Percentiles rank a stretch among this genome's conserved stretches.
These are phyloP conservation scores for Gastrolobium villosum DNA, from an alignment of 306 rosid species.

Conservation along the genomic window DNA sequence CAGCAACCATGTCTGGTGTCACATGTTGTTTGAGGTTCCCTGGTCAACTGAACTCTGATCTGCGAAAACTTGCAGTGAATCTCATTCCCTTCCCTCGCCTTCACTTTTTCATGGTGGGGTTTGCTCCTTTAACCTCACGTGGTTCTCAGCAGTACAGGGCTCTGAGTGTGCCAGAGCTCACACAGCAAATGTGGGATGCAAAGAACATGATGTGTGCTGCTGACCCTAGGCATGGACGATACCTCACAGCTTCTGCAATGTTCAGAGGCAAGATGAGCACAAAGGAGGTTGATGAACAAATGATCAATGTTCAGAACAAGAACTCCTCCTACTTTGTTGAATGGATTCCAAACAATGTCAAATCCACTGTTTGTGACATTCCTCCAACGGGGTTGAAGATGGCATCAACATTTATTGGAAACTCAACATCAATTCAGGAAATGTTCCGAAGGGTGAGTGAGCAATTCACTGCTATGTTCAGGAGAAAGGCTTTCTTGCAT, in stretches of 20 bases:
- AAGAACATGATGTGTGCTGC: slow-evolving; percentile 77
- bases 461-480: slow-evolving; percentile 58
- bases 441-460: slow-evolving; percentile 57
- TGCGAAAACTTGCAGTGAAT: slow-evolving; percentile 53
- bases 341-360: slow-evolving; percentile 87
- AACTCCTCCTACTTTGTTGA: slow-evolving; percentile 61
- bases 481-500: slow-evolving; percentile 62
- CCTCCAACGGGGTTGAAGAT: slow-evolving; percentile 84
- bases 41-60: slow-evolving; percentile 74
- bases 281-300: slow-evolving; percentile 83
- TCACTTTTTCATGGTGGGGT: slow-evolving; percentile 58
- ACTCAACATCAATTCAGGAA: slow-evolving; percentile 53
- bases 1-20: slow-evolving; percentile 91
- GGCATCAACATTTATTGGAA: slow-evolving; percentile 81
- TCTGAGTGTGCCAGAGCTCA: slow-evolving; percentile 78
- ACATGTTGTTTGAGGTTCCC: slow-evolving; percentile 88
- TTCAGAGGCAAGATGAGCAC: slow-evolving; percentile 88
- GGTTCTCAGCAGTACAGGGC: slow-evolving; percentile 84
- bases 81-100: slow-evolving; percentile 59
- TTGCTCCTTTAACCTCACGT: slow-evolving; percentile 79
- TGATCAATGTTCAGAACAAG: slow-evolving; percentile 81
- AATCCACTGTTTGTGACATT: slow-evolving; percentile 81
- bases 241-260: slow-evolving; percentile 80
- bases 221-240: slow-evolving; percentile 78
- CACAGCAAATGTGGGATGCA: slow-evolving; percentile 90